Evolutionary conservation across 768 basidiomycete genomes (phyloP), one percentile per base, ranked within the genome.

Genomic region (Leccinellum luteum): DNA sequence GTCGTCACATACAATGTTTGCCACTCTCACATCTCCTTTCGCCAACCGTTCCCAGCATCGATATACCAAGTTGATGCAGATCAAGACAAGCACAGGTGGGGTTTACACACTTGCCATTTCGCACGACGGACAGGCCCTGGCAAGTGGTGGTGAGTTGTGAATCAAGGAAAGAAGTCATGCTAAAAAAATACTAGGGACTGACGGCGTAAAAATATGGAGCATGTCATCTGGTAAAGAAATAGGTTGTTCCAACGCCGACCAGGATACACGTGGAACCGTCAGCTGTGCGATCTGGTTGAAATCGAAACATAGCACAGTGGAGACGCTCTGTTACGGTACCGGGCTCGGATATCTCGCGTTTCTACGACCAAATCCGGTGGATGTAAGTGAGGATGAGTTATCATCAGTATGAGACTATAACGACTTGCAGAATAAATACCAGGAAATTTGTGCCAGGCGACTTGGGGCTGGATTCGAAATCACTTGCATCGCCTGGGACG

Each of bases 401-500:
- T 14, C 5, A 14, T 25, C n/a, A 31, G 6, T 23, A 7, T 19
- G 15, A 31, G 30, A 34, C 41, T 30, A 27, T 3, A 13, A 54
- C 25, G 8, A 5, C 9, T 9, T 1, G 10, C 41, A 54, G 54
- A 57, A 34, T 23, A 13, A 23, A 6, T 61, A 21, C 14, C 56
- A 58, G n/a, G 35, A 61, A 23, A 61, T 61, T 4, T 61, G 60
- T 28, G 45, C 53, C 9, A 31, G 17, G 14, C n/a, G 50, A 19
- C 56, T 61, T 3, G 53, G 60, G 3, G 31, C 49, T 4, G 60
- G 60, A 9, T 35, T 57, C 23, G 53, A 61, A 25, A 58, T 61
- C 75, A 80, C 28, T 69, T 45, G 44, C 14, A 4, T 45, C 5
- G 23, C 44, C 21, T 45, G 44, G 44, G 44, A 45, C 19, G 44